These are phyloP conservation scores for Sugiyamaella valdiviana DNA, from an alignment of 805 yeast species.

Conservation along the genomic window DNA sequence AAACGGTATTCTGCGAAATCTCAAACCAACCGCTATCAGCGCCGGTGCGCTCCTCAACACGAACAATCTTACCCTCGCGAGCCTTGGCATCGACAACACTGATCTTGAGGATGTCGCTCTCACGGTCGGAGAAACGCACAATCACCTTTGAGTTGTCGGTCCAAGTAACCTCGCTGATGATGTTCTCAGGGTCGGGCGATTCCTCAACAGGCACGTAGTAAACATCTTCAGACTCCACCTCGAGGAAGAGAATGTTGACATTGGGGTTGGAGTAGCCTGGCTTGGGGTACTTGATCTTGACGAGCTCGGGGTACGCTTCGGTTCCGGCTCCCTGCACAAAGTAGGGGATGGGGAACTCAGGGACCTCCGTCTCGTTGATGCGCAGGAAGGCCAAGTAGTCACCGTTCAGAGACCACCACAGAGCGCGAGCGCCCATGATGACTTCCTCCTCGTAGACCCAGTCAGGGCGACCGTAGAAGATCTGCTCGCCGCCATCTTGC, in stretches of 20 bases:
- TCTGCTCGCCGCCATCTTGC: constrained; percentile 57
- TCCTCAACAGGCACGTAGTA: constrained; percentile 29
- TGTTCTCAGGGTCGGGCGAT: constrained; percentile 39
- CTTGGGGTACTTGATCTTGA: constrained; percentile 70
- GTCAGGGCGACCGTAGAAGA: constrained; percentile 85
- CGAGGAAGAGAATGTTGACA: constrained; percentile 49
- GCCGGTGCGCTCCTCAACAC: constrained; percentile 41
- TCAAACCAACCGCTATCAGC: constrained; percentile 70
- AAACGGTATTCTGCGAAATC: constrained; percentile 56
- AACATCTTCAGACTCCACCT: constrained; percentile 28
- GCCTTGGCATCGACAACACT: constrained; percentile 44
- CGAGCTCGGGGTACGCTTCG: constrained; percentile 54
- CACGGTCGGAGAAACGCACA: constrained; percentile 57
- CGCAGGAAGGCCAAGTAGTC: constrained; percentile 56
- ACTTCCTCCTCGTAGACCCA: constrained; percentile 96
- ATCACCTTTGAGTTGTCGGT: constrained; percentile 49
- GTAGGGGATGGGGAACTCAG: constrained; percentile 67
- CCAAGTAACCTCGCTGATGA: constrained; percentile 69
- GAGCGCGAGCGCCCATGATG: constrained; percentile 55
- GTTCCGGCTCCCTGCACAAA: constrained; percentile 44
- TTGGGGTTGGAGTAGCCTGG: constrained; percentile 73
- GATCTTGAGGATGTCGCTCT: constrained; percentile 57
- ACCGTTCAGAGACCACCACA: constrained; percentile 87
- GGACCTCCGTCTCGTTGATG: constrained; percentile 69
- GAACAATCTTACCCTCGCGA: constrained; percentile 35